A percentile compares a stretch with the other conserved stretches of the same genome.
These are phyloP conservation scores for Cardiospermum halicacabum DNA, from an alignment of 345 rosid species.

Conservation along the genomic window DNA sequence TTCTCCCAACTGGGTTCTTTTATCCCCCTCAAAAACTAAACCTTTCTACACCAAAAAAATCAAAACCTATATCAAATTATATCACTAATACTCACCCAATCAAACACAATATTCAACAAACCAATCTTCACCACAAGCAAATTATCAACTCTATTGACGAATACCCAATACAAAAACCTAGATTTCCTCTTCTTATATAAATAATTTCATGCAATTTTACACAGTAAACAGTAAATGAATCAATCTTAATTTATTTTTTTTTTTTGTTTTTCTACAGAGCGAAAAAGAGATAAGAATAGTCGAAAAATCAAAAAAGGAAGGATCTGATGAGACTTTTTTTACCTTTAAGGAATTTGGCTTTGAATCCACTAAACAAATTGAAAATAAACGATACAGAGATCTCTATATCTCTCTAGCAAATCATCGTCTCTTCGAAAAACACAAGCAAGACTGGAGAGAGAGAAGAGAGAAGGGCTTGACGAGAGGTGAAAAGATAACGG, in stretches of 20 bases:
- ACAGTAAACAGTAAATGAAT: too few relatives aligned
- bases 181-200: background rate
- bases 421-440: conserved; percentile 14
- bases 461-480: background rate
- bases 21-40: background rate
- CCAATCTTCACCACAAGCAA: background rate
- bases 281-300: background rate
- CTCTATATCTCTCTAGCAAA: conserved; percentile 8
- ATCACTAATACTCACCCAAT: background rate
- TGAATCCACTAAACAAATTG: conserved; percentile 1
- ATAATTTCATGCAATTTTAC: too few relatives aligned
- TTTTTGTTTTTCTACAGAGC: too few relatives aligned
- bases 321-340: conserved; percentile 7
- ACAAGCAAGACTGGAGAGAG: background rate
- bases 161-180: background rate
- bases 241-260: too few relatives aligned
- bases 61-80: background rate
- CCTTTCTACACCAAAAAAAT: background rate
- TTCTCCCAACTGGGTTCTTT: background rate
- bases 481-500: conserved; percentile 1
- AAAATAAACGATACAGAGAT: background rate
- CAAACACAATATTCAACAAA: background rate
- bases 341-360: conserved; percentile 12
- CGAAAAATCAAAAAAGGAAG: background rate
- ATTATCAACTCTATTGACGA: background rate